phyloP scores from a whole-genome alignment of 768 basidiomycete genomes.

The Pleurotus giganteus region DNA sequence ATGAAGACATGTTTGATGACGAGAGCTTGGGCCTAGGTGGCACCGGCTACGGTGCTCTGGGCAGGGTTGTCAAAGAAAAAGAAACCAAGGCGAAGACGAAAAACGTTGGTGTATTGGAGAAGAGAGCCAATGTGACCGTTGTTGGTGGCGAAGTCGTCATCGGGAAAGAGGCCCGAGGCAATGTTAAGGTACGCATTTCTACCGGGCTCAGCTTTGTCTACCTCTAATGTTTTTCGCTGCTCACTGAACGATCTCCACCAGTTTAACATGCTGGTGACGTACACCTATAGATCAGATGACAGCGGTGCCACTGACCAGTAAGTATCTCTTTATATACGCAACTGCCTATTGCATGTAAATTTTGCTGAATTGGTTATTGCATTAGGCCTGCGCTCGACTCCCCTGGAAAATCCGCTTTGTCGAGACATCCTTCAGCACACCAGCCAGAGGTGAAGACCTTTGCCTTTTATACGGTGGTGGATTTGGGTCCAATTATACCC shows the following conservation, averaged over 20 bases:
- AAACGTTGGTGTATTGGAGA: conserved; percentile 81
- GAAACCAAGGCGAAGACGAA: conserved; percentile 50
- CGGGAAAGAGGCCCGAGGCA: conserved; percentile 73
- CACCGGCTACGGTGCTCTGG: conserved; percentile 12
- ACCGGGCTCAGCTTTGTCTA: neutral
- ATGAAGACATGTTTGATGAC: conserved; percentile 86
- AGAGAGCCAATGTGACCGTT: conserved; percentile 84
- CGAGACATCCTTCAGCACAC: conserved; percentile 38
- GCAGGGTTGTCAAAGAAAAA: conserved; percentile 38
- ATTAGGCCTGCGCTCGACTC: neutral
- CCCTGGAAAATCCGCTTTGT: conserved; percentile 27
- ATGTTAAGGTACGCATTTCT: conserved; percentile 63
- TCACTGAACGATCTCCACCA: conserved; percentile 26
- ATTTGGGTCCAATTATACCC: conserved; percentile 69
- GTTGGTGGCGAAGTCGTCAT: conserved; percentile 89
- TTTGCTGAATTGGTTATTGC: neutral
- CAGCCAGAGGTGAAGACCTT: conserved; percentile 81
- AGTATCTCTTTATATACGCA: conserved; percentile 31
- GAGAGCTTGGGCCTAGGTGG: conserved; percentile 50
- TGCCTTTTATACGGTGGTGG: conserved; percentile 83
- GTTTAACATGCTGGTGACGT: conserved; percentile 94
- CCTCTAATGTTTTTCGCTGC: neutral
- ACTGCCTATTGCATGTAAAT: too few relatives aligned
- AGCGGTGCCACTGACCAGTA: conserved; percentile 63
- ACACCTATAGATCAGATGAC: conserved; percentile 93